Percentiles rank a stretch among this genome's conserved stretches.
Evolutionary conservation across 2,329 filamentous ascomycete genomes (phyloP).

Genomic region (Fusarium globosum): DNA sequence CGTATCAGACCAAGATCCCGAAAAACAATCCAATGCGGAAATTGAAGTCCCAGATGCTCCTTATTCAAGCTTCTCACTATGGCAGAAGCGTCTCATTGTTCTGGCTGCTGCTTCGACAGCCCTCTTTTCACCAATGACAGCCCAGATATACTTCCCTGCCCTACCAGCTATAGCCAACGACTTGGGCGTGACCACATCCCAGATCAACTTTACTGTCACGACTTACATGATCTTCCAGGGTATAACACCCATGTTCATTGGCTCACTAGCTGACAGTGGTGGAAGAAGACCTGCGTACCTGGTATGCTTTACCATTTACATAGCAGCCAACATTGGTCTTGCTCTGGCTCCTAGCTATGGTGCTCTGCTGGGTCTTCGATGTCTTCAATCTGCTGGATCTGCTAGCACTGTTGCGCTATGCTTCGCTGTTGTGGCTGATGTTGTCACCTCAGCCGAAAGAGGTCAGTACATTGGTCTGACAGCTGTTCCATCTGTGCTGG

Average conservation of each 20-base stretch:
- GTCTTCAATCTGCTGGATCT: slow-evolving; percentile 68
- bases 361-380: slow-evolving; percentile 64
- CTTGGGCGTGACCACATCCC: slow-evolving; percentile 54
- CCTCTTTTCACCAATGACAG: slow-evolving; percentile 59
- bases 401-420: slow-evolving; percentile 69
- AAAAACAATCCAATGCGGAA: slow-evolving; percentile 9
- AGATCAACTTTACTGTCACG: slow-evolving; percentile 64
- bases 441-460: slow-evolving; percentile 70
- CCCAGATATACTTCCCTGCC: slow-evolving; percentile 66
- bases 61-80: slow-evolving; percentile 54
- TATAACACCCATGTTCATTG: slow-evolving; percentile 67
- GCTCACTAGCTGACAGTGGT: slow-evolving; percentile 64
- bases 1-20: slow-evolving; percentile 11
- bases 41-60: slow-evolving; percentile 16
- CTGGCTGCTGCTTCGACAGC: slow-evolving; percentile 52
- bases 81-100: slow-evolving; percentile 56
- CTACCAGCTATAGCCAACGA: slow-evolving; percentile 60
- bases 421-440: slow-evolving; percentile 70
- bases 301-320: slow-evolving; percentile 63
- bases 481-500: slow-evolving; percentile 60
- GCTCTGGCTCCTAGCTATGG: slow-evolving; percentile 61
- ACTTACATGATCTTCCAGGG: slow-evolving; percentile 71
- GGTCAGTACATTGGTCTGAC: slow-evolving; percentile 68
- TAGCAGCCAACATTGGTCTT: slow-evolving; percentile 65
- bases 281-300: slow-evolving; percentile 67